Percentiles rank a stretch among this genome's conserved stretches.
phyloP scores from a whole-genome alignment of 139 green algal species.

The Microglena sp. region DNA sequence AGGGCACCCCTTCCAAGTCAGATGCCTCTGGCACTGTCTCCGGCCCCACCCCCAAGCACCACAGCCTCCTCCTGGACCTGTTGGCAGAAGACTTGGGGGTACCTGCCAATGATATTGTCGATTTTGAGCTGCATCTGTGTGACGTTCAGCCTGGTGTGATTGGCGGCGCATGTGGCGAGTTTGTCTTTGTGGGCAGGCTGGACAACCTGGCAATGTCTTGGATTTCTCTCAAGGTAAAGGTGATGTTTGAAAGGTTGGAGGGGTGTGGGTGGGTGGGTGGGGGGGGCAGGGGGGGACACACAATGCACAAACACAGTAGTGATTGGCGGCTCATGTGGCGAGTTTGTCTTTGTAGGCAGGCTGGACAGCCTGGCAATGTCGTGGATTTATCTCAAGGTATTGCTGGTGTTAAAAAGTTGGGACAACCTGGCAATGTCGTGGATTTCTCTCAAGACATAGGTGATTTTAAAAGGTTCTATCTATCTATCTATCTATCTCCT shows the following conservation, averaged over 20 bases:
- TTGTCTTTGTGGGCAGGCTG: conserved; percentile 80
- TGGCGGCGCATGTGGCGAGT: conserved; percentile 71
- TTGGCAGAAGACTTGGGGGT: conserved; percentile 66
- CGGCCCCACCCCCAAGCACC: conserved; percentile 38
- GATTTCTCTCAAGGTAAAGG: conserved; percentile 42
- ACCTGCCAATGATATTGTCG: conserved; percentile 63
- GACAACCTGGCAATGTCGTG: no score
- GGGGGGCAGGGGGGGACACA: no score
- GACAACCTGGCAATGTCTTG: conserved; percentile 90
- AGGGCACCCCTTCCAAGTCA: conserved; percentile 3
- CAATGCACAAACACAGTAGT: no score
- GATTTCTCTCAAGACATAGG: no score
- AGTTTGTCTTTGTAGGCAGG: conserved; percentile 84
- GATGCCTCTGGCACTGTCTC: not conserved
- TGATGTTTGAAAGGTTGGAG: no score
- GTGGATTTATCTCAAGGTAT: conserved; percentile 56
- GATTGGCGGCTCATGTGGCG: conserved; percentile 57
- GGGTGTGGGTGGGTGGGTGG: no score
- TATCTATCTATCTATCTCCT: no score
- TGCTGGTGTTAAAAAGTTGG: no score
- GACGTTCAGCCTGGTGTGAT: conserved; percentile 66
- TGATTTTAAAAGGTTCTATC: no score
- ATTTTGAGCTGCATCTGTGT: conserved; percentile 94
- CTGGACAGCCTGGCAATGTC: conserved; percentile 90
- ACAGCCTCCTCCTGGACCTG: conserved; percentile 62